Evolutionary conservation across 2,329 filamentous ascomycete species (phyloP), one percentile per base, ranked within the genome.

Genomic region (Fusarium duplospermum): DNA sequence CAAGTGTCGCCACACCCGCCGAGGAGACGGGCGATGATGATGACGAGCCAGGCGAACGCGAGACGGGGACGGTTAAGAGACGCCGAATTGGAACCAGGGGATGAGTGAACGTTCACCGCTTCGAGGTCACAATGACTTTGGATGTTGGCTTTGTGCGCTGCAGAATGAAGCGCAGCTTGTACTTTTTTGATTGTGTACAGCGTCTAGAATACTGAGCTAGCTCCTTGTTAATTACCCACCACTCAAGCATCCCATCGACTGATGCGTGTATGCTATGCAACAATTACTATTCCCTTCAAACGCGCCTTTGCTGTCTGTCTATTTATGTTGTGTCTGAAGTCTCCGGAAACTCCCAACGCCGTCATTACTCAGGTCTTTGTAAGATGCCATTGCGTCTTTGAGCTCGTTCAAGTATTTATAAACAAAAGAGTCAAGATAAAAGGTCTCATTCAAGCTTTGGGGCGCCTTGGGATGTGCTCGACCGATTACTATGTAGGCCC

Each of bases 1-100:
- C 80, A 4, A 85, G 83, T 60, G 82, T 83, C 11, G 82, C 83
- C 11, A 83, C 82, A 3, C 82, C 82, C 3, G 86, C 84, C 4
- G 86, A 88, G 57, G 84, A 85, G 64, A 87, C 83, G 27, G 84
- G 82, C 2, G 87, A 88, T 64, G 87, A 88, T 16, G 86, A 88
- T 56, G 87, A 88, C 57, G 86, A 88, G 64, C 77, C 83, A 69
- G 84, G 82, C 4, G 87, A 89, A 52, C 83, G 79, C 8, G 82
- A 83, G 27, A 76, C 78, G 13, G 81, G 80, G 24, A 80, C 80
- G 31, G 76, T 79, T 5, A 84, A 85, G 72, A 80, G 82, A 66
- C 76, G 83, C 64, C 83, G 82, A 54, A 75, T 83, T 36, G 79
- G 77, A 52, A 79, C 79, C 22, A 81, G 83, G 74, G 80, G 77